These are phyloP conservation scores for Wickerhamomyces rabaulensis DNA, from an alignment of 805 yeast species.

Conservation along the genomic window DNA sequence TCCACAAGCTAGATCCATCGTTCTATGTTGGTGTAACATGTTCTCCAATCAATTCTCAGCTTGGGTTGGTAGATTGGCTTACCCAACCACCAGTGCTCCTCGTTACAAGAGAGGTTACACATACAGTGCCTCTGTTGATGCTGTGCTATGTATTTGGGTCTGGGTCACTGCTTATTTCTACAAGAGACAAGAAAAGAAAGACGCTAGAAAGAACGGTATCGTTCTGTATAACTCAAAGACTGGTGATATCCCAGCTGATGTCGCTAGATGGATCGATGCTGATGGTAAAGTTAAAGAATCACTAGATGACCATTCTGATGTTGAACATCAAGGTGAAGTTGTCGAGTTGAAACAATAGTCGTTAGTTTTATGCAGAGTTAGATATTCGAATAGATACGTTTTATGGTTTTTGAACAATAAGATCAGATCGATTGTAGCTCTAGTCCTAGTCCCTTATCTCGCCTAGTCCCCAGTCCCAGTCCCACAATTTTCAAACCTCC, in stretches of 20 bases:
- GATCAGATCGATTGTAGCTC: too few relatives aligned
- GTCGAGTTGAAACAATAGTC: background rate
- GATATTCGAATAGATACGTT: background rate
- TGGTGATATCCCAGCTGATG: slow-evolving; percentile 21
- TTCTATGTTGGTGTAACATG: slow-evolving; percentile 42
- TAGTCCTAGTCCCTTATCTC: background rate
- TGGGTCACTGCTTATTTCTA: slow-evolving; percentile 27
- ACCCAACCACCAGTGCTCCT: slow-evolving; percentile 47
- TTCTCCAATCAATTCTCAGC: slow-evolving; percentile 50
- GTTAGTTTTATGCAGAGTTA: background rate
- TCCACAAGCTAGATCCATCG: slow-evolving; percentile 46
- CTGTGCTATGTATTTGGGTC: slow-evolving; percentile 19
- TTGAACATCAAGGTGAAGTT: background rate
- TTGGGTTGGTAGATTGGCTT: slow-evolving; percentile 34
- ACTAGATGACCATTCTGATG: background rate
- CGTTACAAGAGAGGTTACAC: slow-evolving; percentile 49
- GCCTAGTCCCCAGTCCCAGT: background rate
- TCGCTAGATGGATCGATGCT: slow-evolving; percentile 2
- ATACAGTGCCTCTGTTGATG: slow-evolving; percentile 29
- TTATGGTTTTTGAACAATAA: too few relatives aligned
- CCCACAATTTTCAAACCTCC: background rate
- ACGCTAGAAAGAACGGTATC: slow-evolving; percentile 34
- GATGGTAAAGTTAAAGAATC: background rate
- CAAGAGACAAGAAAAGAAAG: slow-evolving; percentile 33
- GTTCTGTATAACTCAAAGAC: slow-evolving; percentile 23